These are phyloP conservation scores for Isabelozyma gotoi DNA, from an alignment of 805 yeast species.

Conservation along the genomic window DNA sequence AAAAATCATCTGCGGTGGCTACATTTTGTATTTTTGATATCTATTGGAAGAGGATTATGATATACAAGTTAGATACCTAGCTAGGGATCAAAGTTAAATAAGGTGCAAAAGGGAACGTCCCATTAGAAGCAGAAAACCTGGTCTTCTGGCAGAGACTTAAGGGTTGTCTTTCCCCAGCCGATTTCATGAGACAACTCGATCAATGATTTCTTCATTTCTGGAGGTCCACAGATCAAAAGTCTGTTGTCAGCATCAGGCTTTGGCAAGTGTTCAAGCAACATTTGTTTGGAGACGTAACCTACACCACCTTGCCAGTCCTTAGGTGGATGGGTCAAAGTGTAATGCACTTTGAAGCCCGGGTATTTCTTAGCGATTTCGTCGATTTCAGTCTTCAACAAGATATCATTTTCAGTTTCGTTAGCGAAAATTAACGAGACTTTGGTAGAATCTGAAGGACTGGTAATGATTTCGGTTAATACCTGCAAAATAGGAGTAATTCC, in stretches of 20 bases:
- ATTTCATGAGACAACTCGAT: slow-evolving; percentile 51
- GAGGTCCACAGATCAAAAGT: slow-evolving; percentile 74
- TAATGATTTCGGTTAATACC: slow-evolving; percentile 67
- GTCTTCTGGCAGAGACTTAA: slow-evolving; percentile 48
- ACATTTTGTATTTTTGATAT: too few species aligned
- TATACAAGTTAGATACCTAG: neutral
- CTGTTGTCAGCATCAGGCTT: slow-evolving; percentile 47
- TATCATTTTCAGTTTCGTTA: slow-evolving; percentile 75
- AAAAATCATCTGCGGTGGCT: too few species aligned
- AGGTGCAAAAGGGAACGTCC: neutral
- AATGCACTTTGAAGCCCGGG: slow-evolving; percentile 61
- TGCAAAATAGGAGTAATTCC: slow-evolving; percentile 91
- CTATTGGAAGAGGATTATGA: too few species aligned
- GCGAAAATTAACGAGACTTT: slow-evolving; percentile 64
- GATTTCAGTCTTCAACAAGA: slow-evolving; percentile 66
- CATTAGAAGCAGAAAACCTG: slow-evolving; percentile 57
- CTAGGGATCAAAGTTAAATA: neutral
- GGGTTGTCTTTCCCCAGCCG: slow-evolving; percentile 57
- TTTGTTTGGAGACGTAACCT: slow-evolving; percentile 62
- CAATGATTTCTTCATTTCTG: slow-evolving; percentile 59
- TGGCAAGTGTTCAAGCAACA: slow-evolving; percentile 56
- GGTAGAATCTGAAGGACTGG: slow-evolving; percentile 66
- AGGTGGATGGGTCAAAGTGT: slow-evolving; percentile 55
- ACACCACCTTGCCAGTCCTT: slow-evolving; percentile 53
- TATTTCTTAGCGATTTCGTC: slow-evolving; percentile 66